Percentiles rank a stretch among this genome's conserved stretches.
phyloP scores from a whole-genome alignment of 1,139 yeast genomes.

The Arxiozyma slooffiae region DNA sequence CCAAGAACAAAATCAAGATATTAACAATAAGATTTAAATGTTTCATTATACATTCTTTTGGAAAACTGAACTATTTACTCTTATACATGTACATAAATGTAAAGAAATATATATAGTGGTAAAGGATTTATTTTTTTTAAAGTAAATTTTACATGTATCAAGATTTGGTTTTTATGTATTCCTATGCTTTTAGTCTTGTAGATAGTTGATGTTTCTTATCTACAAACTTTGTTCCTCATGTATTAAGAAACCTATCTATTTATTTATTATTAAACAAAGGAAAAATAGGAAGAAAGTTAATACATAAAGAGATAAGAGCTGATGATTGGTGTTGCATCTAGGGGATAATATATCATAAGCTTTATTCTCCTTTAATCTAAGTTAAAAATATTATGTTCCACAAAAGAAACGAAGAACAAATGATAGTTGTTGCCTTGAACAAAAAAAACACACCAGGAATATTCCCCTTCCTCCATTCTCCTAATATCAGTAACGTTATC shows the following conservation, averaged over 20 bases:
- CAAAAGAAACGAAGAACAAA: neutral
- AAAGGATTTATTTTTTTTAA: neutral
- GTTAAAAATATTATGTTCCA: no score
- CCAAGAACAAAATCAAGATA: neutral
- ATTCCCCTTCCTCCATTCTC: no score
- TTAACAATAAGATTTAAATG: neutral
- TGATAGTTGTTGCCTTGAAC: no score
- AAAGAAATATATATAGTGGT: no score
- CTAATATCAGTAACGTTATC: no score
- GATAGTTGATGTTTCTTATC: slow-evolving; percentile 20
- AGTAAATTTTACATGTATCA: neutral
- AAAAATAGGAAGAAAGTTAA: neutral
- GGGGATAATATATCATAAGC: neutral
- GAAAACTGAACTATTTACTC: neutral
- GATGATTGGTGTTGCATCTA: neutral
- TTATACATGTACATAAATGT: neutral
- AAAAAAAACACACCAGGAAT: no score
- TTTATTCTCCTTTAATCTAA: neutral
- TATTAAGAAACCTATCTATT: neutral
- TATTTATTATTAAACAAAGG: no score
- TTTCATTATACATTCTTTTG: neutral
- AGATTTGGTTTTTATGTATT: slow-evolving; percentile 13
- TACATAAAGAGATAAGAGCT: slow-evolving; percentile 7
- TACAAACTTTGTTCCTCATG: slow-evolving; percentile 27
- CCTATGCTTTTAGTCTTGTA: slow-evolving; percentile 30